Percentiles rank a stretch among this genome's conserved stretches.
Evolutionary conservation across 2,329 filamentous ascomycete species (phyloP).

Genomic region (Sporothrix schenckii): DNA sequence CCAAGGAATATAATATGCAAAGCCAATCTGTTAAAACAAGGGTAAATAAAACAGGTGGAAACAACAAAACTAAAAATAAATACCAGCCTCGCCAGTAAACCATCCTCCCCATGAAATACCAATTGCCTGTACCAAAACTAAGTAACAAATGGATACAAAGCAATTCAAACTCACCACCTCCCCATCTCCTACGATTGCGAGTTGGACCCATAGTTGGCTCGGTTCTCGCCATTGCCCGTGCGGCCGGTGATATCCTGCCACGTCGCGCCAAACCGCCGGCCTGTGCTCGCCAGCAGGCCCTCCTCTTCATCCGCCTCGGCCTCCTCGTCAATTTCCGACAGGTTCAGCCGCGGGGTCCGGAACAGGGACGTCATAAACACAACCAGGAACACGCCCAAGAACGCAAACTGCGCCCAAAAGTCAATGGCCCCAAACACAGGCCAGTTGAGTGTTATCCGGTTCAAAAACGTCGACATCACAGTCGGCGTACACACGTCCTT

Average conservation of each 20-base stretch:
- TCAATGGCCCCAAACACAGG: conserved; percentile 90
- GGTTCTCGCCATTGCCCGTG: conserved; percentile 31
- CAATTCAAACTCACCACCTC: not conserved
- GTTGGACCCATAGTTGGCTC: conserved; percentile 27
- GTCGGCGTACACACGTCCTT: conserved; percentile 85
- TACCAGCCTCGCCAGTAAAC: not conserved
- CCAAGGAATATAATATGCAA: not conserved
- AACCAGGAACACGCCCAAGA: conserved; percentile 80
- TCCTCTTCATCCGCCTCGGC: conserved; percentile 93
- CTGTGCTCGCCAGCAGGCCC: conserved; percentile 84
- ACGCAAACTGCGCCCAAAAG: conserved; percentile 96
- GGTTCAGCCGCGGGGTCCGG: conserved; percentile 74
- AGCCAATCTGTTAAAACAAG: conserved; percentile 18
- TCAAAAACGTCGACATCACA: conserved; percentile 89
- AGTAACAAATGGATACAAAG: not conserved
- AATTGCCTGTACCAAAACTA: no score
- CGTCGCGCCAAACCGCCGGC: conserved; percentile 75
- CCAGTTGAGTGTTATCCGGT: conserved; percentile 89
- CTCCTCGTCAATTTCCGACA: conserved; percentile 81
- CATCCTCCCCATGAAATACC: not conserved
- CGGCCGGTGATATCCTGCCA: conserved; percentile 84
- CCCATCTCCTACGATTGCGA: conserved; percentile 2
- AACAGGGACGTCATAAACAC: conserved; percentile 80
- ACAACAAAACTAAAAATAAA: not conserved
- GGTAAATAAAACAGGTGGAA: not conserved